Base-by-base conservation (phyloP, 148 eudicot genomes). In the Chenopodium album region DNA sequence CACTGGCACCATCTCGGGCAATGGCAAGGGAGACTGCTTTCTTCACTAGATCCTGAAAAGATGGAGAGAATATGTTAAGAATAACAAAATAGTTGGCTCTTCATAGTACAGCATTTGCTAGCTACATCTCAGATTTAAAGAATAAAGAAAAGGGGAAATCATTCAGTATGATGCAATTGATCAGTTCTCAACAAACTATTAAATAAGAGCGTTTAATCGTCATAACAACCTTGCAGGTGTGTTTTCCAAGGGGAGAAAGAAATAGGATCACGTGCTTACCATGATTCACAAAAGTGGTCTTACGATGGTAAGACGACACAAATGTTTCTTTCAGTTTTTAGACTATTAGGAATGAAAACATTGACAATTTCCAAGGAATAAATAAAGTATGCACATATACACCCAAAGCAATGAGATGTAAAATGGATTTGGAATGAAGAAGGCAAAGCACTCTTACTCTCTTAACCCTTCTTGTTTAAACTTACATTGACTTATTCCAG, bases 1-100 rank as follows among this genome's bases (percentile, higher is more conserved):
- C 98, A 82, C 98, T 95, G 20, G 98, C 98, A 75, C 98, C 98
- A 88, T 95, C 98, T 69, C 98, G 91, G 75, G 98, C 98, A 89
- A 95, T 95, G 65, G 98, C 98, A 70, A 95, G 98, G 70, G 98
- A 95, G 75, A 95, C 98, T 4, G 98, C 96, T 87, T 95, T 93
- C 29, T 93, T 94, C 68, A 95, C 98, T 73, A 95, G 68, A 84
- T 89, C 77, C 98, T 93, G 93, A 76, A 83, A 62, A 56, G 63
- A 84, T 26, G 0, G 2, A 64, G 34, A 80, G 12, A 72, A 46
- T 72, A 1, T 8, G 46, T 59, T 41, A 41, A 59, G 16, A 72
- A 48, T 23, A n/a, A 14, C 76, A 73, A 23, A 13, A 47, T 46
- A 23, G 46, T 22, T 70, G 75, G 14, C 41, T 72, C 6, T 44